Conservation (phyloP, 1,284 basidiomycete genomes). For the Vanrija humicola region DNA sequence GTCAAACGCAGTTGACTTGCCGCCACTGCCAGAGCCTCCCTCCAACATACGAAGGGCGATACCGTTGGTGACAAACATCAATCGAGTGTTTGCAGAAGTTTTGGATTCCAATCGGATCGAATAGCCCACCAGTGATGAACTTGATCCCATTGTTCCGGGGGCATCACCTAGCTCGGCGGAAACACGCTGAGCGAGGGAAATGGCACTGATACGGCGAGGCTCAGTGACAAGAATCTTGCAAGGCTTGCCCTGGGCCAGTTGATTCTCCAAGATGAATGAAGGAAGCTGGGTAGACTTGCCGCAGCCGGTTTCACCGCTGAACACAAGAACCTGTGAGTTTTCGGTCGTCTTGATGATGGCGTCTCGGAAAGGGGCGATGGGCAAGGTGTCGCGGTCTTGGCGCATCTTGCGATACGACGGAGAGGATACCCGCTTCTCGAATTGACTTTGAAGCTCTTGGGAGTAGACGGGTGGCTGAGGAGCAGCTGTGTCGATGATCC, state of each 20-base stretch:
- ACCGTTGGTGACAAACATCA: conserved; percentile 88
- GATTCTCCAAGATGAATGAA: conserved; percentile 88
- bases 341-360: conserved; percentile 71
- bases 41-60: conserved; percentile 97
- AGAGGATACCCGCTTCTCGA: conserved; percentile 60
- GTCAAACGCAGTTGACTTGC: conserved; percentile 75
- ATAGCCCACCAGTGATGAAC: conserved; percentile 83
- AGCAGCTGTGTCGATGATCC: too few relatives aligned
- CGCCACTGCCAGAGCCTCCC: conserved; percentile 56
- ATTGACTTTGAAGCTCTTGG: conserved; percentile 56
- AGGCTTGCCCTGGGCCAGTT: conserved; percentile 70
- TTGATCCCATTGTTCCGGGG: conserved; percentile 72
- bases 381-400: conserved; percentile 67
- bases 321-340: conserved; percentile 78
- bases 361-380: conserved; percentile 80
- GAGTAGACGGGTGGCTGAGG: conserved; percentile 3
- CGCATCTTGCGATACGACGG: conserved; percentile 68
- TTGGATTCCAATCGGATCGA: conserved; percentile 92
- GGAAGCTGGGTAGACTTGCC: conserved; percentile 98
- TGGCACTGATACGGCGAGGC: conserved; percentile 92
- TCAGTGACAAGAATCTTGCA: conserved; percentile 97
- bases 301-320: conserved; percentile 97
- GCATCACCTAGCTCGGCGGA: conserved; percentile 89
- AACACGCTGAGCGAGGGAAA: conserved; percentile 93
- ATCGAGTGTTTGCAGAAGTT: conserved; percentile 70